These are phyloP conservation scores for Simplicillium sp. DNA, from an alignment of 2,329 filamentous ascomycete genomes.

Conservation along the genomic window DNA sequence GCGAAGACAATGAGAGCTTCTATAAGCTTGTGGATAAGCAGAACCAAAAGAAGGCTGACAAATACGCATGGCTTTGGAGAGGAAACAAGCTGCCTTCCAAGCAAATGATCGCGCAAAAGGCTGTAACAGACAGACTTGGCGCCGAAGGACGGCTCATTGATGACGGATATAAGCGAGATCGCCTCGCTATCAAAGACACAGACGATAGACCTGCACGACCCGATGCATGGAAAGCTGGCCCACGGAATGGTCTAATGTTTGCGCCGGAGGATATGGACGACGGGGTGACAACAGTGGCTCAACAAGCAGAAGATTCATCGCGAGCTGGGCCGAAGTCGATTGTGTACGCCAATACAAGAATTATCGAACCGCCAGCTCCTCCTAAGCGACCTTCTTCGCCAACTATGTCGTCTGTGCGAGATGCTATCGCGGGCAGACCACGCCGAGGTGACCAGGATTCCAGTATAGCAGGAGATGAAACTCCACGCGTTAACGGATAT, in stretches of 20 bases:
- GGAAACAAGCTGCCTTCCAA: slow-evolving; percentile 82
- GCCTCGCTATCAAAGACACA: slow-evolving; percentile 54
- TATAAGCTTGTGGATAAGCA: slow-evolving; percentile 86
- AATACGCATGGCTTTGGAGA: slow-evolving; percentile 81
- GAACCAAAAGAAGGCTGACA: slow-evolving; percentile 74
- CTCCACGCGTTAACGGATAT: slow-evolving; percentile 87
- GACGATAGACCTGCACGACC: slow-evolving; percentile 67
- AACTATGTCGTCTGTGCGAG: slow-evolving; percentile 73
- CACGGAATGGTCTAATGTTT: slow-evolving; percentile 87
- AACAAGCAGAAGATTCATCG: slow-evolving; percentile 61
- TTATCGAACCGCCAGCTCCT: slow-evolving; percentile 41
- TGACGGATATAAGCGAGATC: slow-evolving; percentile 46
- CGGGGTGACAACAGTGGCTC: slow-evolving; percentile 49
- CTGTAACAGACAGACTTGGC: slow-evolving; percentile 44
- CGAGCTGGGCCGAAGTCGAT: slow-evolving; percentile 69
- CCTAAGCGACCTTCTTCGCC: slow-evolving; percentile 57
- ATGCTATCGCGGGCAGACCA: slow-evolving; percentile 70
- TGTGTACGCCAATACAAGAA: slow-evolving; percentile 73
- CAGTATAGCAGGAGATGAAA: slow-evolving; percentile 57
- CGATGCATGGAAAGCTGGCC: slow-evolving; percentile 63
- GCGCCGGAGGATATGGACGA: slow-evolving; percentile 56
- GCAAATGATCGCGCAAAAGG: slow-evolving; percentile 60
- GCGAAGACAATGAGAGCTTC: slow-evolving; percentile 96
- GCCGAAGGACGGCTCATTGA: slow-evolving; percentile 38
- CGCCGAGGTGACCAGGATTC: slow-evolving; percentile 54